Base-by-base conservation (phyloP, 345 rosid genomes). In the Crucihimalaya himalaica region DNA sequence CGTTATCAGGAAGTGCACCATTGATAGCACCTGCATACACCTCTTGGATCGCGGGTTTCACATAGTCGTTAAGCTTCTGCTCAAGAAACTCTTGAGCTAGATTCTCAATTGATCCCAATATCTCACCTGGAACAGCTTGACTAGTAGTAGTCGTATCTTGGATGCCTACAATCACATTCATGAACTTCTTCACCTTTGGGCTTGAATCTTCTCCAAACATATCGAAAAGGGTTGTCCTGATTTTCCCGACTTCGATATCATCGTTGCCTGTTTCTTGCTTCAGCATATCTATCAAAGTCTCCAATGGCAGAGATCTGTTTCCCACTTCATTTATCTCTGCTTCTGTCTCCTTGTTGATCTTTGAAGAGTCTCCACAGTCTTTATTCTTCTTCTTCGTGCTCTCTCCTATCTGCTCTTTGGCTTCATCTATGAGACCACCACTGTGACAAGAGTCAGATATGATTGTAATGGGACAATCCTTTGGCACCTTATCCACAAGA, bases 341-440 rank as follows among this genome's bases (percentile, higher is more conserved):
- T 6, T 83, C 80, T 1, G 40, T 66, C 6, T 62, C 56, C 3
- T 25, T 70, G 48, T 87, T 82, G 48, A 71, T 78, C 5, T 34
- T 68, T 37, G 69, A 77, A 21, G 85, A 76, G 34, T 79, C 90
- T 23, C 78, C 75, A 7, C 55, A 18, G 15, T 63, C 71, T 72
- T 71, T 72, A 13, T 61, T 85, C 74, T 73, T 72, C 15, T 59
- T 86, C 72, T 72, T 88, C 2, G 90, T 86, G 85, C 98, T 93
- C 73, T 93, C 92, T 21, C 98, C 97, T 4, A 94, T 94, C 75
- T 94, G 97, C 82, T 94, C 98, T 75, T 91, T 88, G 61, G 97
- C 86, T 72, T 86, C 88, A 58, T 89, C 97, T 32, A 93, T 91
- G 40, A 93, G 92, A 40, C 97, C 98, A 0, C 97, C 98, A 40